Base-by-base conservation (phyloP, 192 early-diverging fungal genomes). In the Umbelopsis ramanniana region DNA sequence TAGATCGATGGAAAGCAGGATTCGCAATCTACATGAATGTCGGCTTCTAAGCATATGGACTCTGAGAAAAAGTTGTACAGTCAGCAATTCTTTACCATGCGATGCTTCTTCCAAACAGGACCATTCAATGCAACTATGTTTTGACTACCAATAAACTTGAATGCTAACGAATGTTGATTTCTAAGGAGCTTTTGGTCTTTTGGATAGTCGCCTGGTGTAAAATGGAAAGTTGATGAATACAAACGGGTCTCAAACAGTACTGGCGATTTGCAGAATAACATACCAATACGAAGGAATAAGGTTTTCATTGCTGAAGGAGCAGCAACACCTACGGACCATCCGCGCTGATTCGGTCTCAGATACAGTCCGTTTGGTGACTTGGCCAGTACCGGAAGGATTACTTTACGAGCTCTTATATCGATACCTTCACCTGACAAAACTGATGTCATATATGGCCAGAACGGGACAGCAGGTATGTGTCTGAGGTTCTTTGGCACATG, bases 1-100 rank as follows among this genome's bases (percentile, higher is more conserved):
- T 67, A 5, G 69, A 52, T n/a, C 69, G 68, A 47, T 74, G 77
- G 33, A 79, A 79, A 8, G 77, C 77, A 52, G 77, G 72, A 43
- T 74, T 74, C 2, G 68, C 68, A 12, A 74, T 22, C 35, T 68
- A n/a, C n/a, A n/a, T n/a, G 40, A 0, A 63, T 15, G 3, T 29
- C 1, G 29, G 1, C 29, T 29, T n/a, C 1, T 29, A 29, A 29
- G 3, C 29, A 29, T 29, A 29, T 29, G 29, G 29, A 29, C 29
- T 29, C 29, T 29, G 29, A 3, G 29, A 29, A 29, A 29, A 29
- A 29, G n/a, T 3, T 29, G 29, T 29, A 29, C 29, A 29, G 29
- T 29, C 29, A 29, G 3, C 29, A 14, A 22, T 15, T 23, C 26
- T 12, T 43, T 43, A 77, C 76, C 71, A 69, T 73, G 33, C 77